These are phyloP conservation scores for Neurospora pannonica DNA, from an alignment of 495 filamentous ascomycete species.

Conservation along the genomic window DNA sequence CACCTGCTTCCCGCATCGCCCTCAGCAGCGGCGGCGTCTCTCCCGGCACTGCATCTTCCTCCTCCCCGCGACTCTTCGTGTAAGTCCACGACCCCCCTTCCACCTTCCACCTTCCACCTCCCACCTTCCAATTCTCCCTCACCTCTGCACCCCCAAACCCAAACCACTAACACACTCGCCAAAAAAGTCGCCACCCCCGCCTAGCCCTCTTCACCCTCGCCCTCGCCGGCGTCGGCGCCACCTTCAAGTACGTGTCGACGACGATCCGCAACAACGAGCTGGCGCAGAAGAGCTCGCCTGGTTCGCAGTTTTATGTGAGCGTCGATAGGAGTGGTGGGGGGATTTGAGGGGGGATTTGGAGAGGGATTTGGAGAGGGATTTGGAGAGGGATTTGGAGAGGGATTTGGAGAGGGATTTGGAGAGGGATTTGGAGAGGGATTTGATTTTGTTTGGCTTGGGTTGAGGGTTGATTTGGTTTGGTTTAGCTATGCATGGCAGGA, in stretches of 20 bases:
- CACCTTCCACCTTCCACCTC: not conserved
- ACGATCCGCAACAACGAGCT: slow-evolving; percentile 30
- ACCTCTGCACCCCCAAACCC: too few species aligned
- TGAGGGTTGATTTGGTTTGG: too few species aligned
- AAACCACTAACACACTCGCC: not conserved
- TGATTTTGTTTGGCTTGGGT: too few species aligned
- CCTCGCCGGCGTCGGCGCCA: slow-evolving; percentile 17
- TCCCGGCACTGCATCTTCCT: not conserved
- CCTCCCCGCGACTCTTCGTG: not conserved
- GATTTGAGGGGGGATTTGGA: slow-evolving; percentile 18
- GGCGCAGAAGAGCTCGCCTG: slow-evolving; percentile 25
- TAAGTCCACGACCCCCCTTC: not conserved
- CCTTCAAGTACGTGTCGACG: slow-evolving; percentile 25
- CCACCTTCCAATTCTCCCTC: too few species aligned
- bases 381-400: too few species aligned
- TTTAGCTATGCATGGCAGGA: too few species aligned
- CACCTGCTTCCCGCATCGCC: not conserved
- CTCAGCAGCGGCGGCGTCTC: not conserved
- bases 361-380: too few species aligned
- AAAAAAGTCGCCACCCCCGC: slow-evolving; percentile 20
- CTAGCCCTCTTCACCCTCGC: slow-evolving; percentile 20
- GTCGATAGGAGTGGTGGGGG: slow-evolving; percentile 42
- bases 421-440: too few species aligned
- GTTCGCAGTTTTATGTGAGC: slow-evolving; percentile 30
- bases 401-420: too few species aligned